Evolutionary conservation across 306 rosid species (phyloP).

Genomic region (Gastrolobium bilobum): DNA sequence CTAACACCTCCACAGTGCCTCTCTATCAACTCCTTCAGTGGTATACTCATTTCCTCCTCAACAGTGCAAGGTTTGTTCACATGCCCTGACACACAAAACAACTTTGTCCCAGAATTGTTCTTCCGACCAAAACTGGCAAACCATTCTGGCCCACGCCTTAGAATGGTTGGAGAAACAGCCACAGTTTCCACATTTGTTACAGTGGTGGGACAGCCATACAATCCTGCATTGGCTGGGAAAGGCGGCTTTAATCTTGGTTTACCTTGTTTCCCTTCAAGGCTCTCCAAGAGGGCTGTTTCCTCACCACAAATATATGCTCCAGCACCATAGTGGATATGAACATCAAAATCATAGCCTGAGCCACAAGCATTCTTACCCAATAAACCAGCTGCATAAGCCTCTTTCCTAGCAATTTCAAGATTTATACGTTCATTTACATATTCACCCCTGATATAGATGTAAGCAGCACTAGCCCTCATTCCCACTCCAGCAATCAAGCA

Average conservation of each 20-base stretch:
- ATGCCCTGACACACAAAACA: slow-evolving; percentile 93
- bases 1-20: slow-evolving; percentile 99
- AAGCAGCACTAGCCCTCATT: slow-evolving; percentile 99
- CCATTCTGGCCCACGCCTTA: slow-evolving; percentile 99
- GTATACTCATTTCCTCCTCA: slow-evolving; percentile 99
- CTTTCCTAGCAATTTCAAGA: slow-evolving; percentile 91
- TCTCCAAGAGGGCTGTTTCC: slow-evolving; percentile 97
- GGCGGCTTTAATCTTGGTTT: slow-evolving; percentile 99
- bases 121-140: slow-evolving; percentile 98
- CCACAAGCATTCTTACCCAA: slow-evolving; percentile 99
- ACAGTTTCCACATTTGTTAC: slow-evolving; percentile 98
- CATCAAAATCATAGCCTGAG: slow-evolving; percentile 95
- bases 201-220: slow-evolving; percentile 98
- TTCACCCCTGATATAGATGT: slow-evolving; percentile 95
- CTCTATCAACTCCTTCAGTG: slow-evolving; percentile 93
- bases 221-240: slow-evolving; percentile 98
- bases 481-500: slow-evolving; percentile 98
- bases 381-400: slow-evolving; percentile 91
- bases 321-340: slow-evolving; percentile 96
- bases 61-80: slow-evolving; percentile 99
- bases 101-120: slow-evolving; percentile 95
- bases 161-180: slow-evolving; percentile 97
- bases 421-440: slow-evolving; percentile 88
- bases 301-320: slow-evolving; percentile 99
- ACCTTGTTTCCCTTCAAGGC: slow-evolving; percentile 99